Evolutionary conservation across 2,329 filamentous ascomycete genomes (phyloP).

Genomic region (Fusarium chaquense): DNA sequence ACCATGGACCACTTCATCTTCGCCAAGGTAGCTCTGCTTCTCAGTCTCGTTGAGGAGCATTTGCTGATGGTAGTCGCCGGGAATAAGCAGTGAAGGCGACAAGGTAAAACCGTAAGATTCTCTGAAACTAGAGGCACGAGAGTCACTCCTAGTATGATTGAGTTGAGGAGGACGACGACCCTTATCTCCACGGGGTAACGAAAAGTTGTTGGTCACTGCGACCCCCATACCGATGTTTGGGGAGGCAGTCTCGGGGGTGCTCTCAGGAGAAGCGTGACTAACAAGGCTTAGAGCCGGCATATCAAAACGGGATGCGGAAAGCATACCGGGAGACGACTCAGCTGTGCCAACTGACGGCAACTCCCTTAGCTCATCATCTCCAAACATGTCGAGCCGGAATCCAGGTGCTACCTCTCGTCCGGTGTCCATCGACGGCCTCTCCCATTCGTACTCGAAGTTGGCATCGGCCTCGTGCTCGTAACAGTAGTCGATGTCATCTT

Average conservation of each 20-base stretch:
- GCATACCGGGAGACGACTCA: slow-evolving; percentile 47
- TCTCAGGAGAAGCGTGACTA: slow-evolving; percentile 59
- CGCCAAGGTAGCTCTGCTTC: slow-evolving; percentile 50
- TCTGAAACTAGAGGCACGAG: slow-evolving; percentile 66
- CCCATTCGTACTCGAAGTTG: slow-evolving; percentile 75
- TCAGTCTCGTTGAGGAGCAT: slow-evolving; percentile 56
- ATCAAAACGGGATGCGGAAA: slow-evolving; percentile 52
- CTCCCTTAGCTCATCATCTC: slow-evolving; percentile 44
- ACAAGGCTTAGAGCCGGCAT: slow-evolving; percentile 63
- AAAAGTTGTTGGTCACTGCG: slow-evolving; percentile 63
- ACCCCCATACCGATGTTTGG: slow-evolving; percentile 53
- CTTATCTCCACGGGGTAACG: slow-evolving; percentile 60
- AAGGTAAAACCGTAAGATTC: slow-evolving; percentile 70
- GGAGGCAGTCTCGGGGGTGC: slow-evolving; percentile 59
- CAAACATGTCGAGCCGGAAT: slow-evolving; percentile 42
- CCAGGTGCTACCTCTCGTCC: slow-evolving; percentile 42
- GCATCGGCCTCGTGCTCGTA: slow-evolving; percentile 77
- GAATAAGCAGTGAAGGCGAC: slow-evolving; percentile 73
- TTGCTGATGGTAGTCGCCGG: slow-evolving; percentile 68
- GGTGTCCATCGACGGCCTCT: slow-evolving; percentile 66
- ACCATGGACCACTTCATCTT: slow-evolving; percentile 48
- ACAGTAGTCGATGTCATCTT: slow-evolving; percentile 77
- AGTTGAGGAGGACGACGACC: slow-evolving; percentile 43
- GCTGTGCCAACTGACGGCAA: slow-evolving; percentile 30
- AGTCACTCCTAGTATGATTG: slow-evolving; percentile 57